Percentiles rank a stretch among this genome's conserved stretches.
Evolutionary conservation across 2,329 filamentous ascomycete genomes (phyloP).

Genomic region (Cladophialophora psammophila): DNA sequence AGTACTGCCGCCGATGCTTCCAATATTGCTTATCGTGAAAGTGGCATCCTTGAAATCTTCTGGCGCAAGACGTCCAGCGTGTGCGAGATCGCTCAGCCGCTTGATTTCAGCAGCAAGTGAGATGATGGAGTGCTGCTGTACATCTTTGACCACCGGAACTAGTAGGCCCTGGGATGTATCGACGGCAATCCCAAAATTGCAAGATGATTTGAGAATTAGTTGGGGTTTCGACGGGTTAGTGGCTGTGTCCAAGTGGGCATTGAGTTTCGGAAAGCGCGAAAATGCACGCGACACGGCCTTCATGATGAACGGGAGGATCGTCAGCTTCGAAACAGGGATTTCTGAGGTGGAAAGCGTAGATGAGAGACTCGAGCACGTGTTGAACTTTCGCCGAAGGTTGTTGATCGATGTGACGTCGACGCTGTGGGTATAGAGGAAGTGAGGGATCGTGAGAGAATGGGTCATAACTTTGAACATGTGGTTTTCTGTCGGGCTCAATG

Average conservation of each 20-base stretch:
- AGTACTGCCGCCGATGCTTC: slow-evolving; percentile 90
- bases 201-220: slow-evolving; percentile 77
- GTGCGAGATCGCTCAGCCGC: slow-evolving; percentile 75
- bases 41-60: slow-evolving; percentile 85
- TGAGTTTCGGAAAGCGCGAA: slow-evolving; percentile 81
- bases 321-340: slow-evolving; percentile 70
- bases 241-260: slow-evolving; percentile 76
- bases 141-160: slow-evolving; percentile 89
- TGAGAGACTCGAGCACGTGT: slow-evolving; percentile 41
- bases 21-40: slow-evolving; percentile 95
- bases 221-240: slow-evolving; percentile 69
- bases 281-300: slow-evolving; percentile 91
- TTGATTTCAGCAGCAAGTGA: slow-evolving; percentile 78
- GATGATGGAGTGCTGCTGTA: slow-evolving; percentile 76
- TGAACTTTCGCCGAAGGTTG: slow-evolving; percentile 63
- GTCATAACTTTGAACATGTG: slow-evolving; percentile 99
- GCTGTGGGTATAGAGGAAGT: slow-evolving; percentile 93
- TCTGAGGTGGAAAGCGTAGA: slow-evolving; percentile 47
- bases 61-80: slow-evolving; percentile 73
- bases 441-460: slow-evolving; percentile 84
- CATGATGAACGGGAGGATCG: slow-evolving; percentile 91
- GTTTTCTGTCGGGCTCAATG: slow-evolving; percentile 77
- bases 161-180: slow-evolving; percentile 87
- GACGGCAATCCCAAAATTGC: slow-evolving; percentile 96
- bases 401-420: slow-evolving; percentile 80